A percentile compares a stretch with the other conserved stretches of the same genome.
Conservation (phyloP, 306 rosid genomes). For the Acmispon strigosus region DNA sequence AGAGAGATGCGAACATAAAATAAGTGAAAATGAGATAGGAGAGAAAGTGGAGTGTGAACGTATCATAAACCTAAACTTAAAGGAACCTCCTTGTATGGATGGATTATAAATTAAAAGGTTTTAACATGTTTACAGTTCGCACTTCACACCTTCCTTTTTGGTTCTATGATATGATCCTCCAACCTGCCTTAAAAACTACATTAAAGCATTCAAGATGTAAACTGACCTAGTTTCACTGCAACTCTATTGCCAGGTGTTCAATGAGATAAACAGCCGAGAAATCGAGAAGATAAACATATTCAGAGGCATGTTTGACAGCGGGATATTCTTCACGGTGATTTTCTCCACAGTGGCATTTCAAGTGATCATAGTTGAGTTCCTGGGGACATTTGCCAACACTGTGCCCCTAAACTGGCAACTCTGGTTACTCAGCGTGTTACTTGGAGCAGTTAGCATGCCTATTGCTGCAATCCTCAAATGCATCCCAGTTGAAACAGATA, state of each 20-base stretch:
- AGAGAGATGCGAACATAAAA: no score
- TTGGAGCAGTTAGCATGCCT: slow-evolving; percentile 74
- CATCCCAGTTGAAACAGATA: slow-evolving; percentile 57
- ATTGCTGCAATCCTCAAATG: slow-evolving; percentile 58
- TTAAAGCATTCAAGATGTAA: background rate
- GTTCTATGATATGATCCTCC: no score
- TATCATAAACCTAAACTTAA: no score
- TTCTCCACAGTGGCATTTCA: slow-evolving; percentile 63
- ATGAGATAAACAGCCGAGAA: slow-evolving; percentile 87
- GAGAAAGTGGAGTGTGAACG: no score
- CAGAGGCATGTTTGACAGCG: slow-evolving; percentile 68
- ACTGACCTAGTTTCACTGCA: background rate
- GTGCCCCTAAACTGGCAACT: slow-evolving; percentile 80
- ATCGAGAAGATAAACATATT: slow-evolving; percentile 81
- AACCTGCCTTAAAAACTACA: background rate
- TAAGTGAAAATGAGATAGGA: no score
- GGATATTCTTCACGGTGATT: slow-evolving; percentile 64
- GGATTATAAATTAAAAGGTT: background rate
- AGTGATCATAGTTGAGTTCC: slow-evolving; percentile 60
- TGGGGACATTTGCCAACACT: slow-evolving; percentile 79
- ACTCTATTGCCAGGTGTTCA: slow-evolving; percentile 55
- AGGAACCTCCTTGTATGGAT: background rate
- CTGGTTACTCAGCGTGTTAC: slow-evolving; percentile 58
- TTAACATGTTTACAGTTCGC: no score
- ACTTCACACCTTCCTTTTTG: no score